Base-by-base conservation (phyloP, 2,329 filamentous ascomycete species). In the Raffaelea ambrosiae region DNA sequence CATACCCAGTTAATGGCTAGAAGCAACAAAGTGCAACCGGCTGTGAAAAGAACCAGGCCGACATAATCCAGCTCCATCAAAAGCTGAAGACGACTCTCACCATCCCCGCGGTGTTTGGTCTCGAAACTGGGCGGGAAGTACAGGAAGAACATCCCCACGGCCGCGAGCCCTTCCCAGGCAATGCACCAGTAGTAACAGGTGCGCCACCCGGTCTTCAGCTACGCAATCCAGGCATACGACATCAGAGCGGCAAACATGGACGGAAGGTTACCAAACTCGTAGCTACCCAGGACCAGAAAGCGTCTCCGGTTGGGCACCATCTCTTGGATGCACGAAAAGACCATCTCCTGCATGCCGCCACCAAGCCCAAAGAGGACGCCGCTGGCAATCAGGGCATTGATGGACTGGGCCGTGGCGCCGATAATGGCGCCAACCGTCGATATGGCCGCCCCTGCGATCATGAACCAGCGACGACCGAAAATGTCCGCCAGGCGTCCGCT, bases 261-360 rank as follows among this genome's bases (percentile, higher is more conserved):
- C n/a, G 63, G 44, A 54, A 59, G 54, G 48, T 63, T 62, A 18
- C 59, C 59, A 16, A 61, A 35, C 26, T 57, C 58, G 54, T 60
- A 61, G 43, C 61, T 22, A n/a, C 49, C 51, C 2, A 65, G 54
- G 1, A 61, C 61, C 13, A 57, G 49, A 40, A 64, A 60, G 14
- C 64, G 59, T 40, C 59, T 61, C 46, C 58, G 60, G 48, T 58
- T 62, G 8, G 63, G 63, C n/a, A 66, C 62, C 26, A 66, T 59
- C 51, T 66, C 66, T 51, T 64, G 53, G 7, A 55, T 54, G 35
- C 54, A 57, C 9, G 53, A 64, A 50, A 65, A 68, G 4, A 61
- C 58, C 65, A 66, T 66, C 49, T 69, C 65, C 29, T 64, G 59
- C 48, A 69, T 63, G 1, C 65, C 65, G 11, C 61, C 62, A 2